Percentiles rank a stretch among this genome's conserved stretches.
Evolutionary conservation across 169 alveolate genomes (phyloP).

Genomic region (Plasmodium ovale): DNA sequence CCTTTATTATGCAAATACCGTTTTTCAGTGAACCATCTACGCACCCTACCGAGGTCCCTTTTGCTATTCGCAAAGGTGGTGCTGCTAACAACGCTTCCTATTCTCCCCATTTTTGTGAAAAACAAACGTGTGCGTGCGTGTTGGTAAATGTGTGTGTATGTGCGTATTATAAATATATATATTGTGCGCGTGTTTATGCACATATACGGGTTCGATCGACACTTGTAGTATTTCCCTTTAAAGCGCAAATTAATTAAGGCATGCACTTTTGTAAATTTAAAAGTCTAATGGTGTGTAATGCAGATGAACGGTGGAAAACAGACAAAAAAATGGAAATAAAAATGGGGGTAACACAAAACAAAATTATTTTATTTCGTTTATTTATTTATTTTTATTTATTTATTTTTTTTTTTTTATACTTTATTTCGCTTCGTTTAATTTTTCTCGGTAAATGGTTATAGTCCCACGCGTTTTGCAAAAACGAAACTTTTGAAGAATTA

Average conservation of each 20-base stretch:
- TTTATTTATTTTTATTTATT: not conserved
- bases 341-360: too few species aligned
- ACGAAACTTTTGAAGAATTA: too few species aligned
- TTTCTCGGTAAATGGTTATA: too few species aligned
- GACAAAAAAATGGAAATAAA: too few species aligned
- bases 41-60: not conserved
- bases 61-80: not conserved
- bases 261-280: not conserved
- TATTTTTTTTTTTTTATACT: not conserved
- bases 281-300: too few species aligned
- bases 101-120: slow-evolving; percentile 14
- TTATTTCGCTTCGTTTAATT: not conserved
- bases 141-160: not conserved
- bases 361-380: not conserved
- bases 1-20: not conserved
- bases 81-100: slow-evolving; percentile 1
- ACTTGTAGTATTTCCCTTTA: not conserved
- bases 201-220: too few species aligned
- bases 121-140: not conserved
- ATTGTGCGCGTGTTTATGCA: not conserved
- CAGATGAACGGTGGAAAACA: not conserved
- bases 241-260: not conserved
- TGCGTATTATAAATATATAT: not conserved
- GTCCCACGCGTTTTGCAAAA: too few species aligned
- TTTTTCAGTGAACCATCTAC: not conserved